Conservation (phyloP, 2,329 filamentous ascomycete genomes). For the Hymenoscyphus albidus region DNA sequence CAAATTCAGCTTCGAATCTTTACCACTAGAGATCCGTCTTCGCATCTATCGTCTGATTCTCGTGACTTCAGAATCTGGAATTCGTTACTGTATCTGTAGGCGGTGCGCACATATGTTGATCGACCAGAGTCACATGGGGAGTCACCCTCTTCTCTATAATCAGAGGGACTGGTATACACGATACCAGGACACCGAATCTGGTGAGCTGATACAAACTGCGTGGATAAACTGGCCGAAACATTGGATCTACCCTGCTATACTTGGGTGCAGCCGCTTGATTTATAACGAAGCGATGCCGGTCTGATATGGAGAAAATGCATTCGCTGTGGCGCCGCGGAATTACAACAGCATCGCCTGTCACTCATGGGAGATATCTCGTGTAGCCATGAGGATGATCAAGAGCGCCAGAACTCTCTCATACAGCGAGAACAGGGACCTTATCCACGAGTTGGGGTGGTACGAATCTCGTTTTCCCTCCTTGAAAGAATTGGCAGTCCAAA, state of each 20-base stretch:
- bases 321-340: not conserved
- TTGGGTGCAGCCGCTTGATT: not conserved
- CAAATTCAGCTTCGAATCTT: not conserved
- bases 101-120: not conserved
- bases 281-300: not conserved
- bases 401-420: not conserved
- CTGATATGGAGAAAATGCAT: not conserved
- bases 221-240: not conserved
- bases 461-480: no score
- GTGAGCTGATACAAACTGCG: no score
- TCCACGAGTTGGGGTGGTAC: no score
- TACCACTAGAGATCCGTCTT: not conserved
- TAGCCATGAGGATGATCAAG: not conserved
- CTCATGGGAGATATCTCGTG: not conserved
- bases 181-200: no score
- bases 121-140: not conserved
- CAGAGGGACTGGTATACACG: not conserved
- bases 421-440: no score
- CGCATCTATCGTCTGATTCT: not conserved
- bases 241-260: not conserved
- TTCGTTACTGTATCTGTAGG: not conserved
- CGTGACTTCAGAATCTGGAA: not conserved
- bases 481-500: no score
- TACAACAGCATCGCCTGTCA: not conserved
- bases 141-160: not conserved